Conservation (phyloP, 2,329 filamentous ascomycete species). For the Aureobasidium namibiae region DNA sequence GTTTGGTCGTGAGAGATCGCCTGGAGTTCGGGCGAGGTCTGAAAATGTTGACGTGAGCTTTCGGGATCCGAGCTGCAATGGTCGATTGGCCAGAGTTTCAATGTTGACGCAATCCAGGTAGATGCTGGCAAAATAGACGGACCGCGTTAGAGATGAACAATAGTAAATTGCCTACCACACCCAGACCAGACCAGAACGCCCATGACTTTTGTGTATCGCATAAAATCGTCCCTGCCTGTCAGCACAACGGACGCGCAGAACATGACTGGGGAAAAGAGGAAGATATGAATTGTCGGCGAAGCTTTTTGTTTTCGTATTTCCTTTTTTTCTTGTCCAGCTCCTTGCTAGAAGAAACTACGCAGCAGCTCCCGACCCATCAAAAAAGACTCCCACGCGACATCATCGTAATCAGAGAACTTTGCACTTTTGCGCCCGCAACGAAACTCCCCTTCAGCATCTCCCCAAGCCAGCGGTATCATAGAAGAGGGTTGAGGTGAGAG, state of each 20-base stretch:
- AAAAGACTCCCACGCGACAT: constrained; percentile 11
- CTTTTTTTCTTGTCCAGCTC: constrained; percentile 12
- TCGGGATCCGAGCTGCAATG: background rate
- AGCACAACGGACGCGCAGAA: constrained; percentile 6
- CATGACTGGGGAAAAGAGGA: constrained; percentile 1
- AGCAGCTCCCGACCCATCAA: constrained; percentile 14
- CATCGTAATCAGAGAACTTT: constrained; percentile 13
- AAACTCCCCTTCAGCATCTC: constrained; percentile 2
- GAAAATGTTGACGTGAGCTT: background rate
- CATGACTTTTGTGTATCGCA: constrained; percentile 7
- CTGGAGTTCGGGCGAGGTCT: background rate
- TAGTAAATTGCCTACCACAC: constrained; percentile 4
- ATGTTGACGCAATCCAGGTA: background rate
- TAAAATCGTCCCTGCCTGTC: background rate
- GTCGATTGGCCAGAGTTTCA: background rate
- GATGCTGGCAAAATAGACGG: background rate
- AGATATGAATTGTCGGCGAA: constrained; percentile 12
- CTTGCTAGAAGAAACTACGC: constrained; percentile 13
- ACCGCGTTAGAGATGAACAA: background rate
- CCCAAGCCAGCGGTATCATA: constrained; percentile 10
- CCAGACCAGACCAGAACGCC: constrained; percentile 5
- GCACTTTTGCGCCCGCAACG: constrained; percentile 12
- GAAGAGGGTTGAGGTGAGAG: constrained; percentile 10
- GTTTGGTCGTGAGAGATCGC: background rate
- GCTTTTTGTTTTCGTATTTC: constrained; percentile 13